Evolutionary conservation across 2,329 filamentous ascomycete genomes (phyloP), one percentile per base, ranked within the genome.

Genomic region (Beauveria caledonica): DNA sequence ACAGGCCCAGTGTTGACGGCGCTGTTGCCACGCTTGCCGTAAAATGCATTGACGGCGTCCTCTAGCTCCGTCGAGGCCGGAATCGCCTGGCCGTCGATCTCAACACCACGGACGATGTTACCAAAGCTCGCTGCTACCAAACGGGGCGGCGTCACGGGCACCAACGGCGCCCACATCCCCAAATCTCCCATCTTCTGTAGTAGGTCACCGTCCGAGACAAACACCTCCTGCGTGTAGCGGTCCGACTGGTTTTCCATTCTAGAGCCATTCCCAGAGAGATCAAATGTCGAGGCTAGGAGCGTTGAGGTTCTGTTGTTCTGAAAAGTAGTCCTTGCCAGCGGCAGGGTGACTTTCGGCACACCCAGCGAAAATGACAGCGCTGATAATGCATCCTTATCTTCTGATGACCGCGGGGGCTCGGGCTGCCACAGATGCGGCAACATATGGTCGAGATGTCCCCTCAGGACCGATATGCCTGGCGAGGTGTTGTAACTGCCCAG

Each of bases 301-400:
- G 85, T 88, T 2, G 86, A 86, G 1, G 76, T 76, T 27, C 76
- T 78, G 50, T 85, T 87, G 62, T 86, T 93, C 44, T 86, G 82
- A 68, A 94, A 94, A 7, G 91, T 75, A 0, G 90, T 95, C 67
- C 91, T 90, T 45, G 90, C 86, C 27, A 94, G 75, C 2, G 89
- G 89, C 2, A 92, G 62, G 6, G 79, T 83, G 58, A 81, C 71
- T 3, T 72, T 69, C 11, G 69, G 67, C 48, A 63, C 66, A 8
- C 73, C 74, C 17, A 78, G 67, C 19, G 71, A 63, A 53, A 81
- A 74, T 0, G 73, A 75, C 7, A 83, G 66, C 17, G 74, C 75
- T 9, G 78, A 71, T 3, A 74, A 71, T 15, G 67, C 67, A 21
- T 77, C 75, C 6, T 65, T 62, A 29, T 73, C 69, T n/a, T 69